Conservation (phyloP, 257 asterid genomes). For the Nicotiana benthamiana region DNA sequence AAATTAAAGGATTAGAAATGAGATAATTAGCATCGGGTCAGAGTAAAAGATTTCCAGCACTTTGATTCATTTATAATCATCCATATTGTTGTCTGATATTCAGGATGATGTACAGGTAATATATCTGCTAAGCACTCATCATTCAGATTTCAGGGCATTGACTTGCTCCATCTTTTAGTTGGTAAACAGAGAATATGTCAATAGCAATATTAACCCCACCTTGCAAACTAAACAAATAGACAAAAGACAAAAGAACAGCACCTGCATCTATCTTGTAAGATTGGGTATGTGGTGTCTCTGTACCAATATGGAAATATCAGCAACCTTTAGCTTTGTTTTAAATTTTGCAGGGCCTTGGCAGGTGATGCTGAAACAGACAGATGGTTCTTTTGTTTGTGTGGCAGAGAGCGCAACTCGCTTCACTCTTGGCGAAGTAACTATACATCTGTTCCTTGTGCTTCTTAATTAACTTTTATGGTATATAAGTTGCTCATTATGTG, state of each 20-base stretch:
- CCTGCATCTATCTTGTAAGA: neutral
- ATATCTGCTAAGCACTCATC: neutral
- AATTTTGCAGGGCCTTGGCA: slow-evolving; percentile 87
- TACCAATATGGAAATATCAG: neutral
- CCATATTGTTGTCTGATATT: neutral
- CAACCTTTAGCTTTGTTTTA: neutral
- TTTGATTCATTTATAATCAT: neutral
- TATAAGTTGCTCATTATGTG: neutral
- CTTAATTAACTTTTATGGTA: neutral
- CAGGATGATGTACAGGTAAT: neutral
- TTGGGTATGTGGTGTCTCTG: neutral
- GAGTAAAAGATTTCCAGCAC: neutral
- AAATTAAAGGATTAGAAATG: neutral
- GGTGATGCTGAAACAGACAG: slow-evolving; percentile 92
- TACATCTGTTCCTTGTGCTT: slow-evolving; percentile 3
- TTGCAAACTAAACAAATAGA: neutral
- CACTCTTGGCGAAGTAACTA: slow-evolving; percentile 72
- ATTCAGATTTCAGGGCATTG: neutral
- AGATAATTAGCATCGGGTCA: neutral
- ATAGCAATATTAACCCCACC: neutral
- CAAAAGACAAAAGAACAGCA: neutral
- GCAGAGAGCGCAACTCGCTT: slow-evolving; percentile 86
- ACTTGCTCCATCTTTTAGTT: neutral
- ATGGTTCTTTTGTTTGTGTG: slow-evolving; percentile 87
- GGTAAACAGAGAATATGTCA: neutral